Percentiles rank a stretch among this genome's conserved stretches.
Evolutionary conservation across 768 basidiomycete genomes (phyloP).

Genomic region (Pleurotus ostreatus): DNA sequence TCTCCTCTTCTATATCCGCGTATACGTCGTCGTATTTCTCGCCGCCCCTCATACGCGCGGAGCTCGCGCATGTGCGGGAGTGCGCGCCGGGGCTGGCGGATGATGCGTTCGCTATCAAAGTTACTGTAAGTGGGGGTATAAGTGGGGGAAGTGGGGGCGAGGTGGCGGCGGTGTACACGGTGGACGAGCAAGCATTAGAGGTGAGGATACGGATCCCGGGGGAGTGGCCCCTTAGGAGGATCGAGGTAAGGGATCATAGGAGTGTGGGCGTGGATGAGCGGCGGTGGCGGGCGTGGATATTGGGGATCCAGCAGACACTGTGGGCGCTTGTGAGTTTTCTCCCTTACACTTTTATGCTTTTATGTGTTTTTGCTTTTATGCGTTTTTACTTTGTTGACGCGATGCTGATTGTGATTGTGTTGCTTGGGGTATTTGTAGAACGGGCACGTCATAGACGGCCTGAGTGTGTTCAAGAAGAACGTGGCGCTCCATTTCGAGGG

Average conservation of each 20-base stretch:
- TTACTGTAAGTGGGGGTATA: no score
- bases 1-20: constrained; percentile 67
- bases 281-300: constrained; percentile 90
- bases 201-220: constrained; percentile 81
- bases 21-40: constrained; percentile 88
- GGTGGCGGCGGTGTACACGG: constrained; percentile 76
- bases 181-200: constrained; percentile 94
- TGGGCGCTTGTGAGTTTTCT: constrained; percentile 68
- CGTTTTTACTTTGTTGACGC: background rate
- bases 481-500: constrained; percentile 92
- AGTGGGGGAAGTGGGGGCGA: no score
- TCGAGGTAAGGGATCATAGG: constrained; percentile 84
- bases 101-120: constrained; percentile 78
- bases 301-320: constrained; percentile 87
- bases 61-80: constrained; percentile 70
- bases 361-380: no score
- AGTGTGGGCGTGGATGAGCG: constrained; percentile 86
- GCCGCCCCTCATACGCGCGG: constrained; percentile 79
- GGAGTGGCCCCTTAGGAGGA: constrained; percentile 90
- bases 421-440: constrained; percentile 51
- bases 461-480: constrained; percentile 91
- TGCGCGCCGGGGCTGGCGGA: constrained; percentile 56
- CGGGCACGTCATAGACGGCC: constrained; percentile 83
- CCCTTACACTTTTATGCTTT: no score
- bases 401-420: no score